Base-by-base conservation (phyloP, 371 early-diverging fungal genomes). In the Mucor sp. region DNA sequence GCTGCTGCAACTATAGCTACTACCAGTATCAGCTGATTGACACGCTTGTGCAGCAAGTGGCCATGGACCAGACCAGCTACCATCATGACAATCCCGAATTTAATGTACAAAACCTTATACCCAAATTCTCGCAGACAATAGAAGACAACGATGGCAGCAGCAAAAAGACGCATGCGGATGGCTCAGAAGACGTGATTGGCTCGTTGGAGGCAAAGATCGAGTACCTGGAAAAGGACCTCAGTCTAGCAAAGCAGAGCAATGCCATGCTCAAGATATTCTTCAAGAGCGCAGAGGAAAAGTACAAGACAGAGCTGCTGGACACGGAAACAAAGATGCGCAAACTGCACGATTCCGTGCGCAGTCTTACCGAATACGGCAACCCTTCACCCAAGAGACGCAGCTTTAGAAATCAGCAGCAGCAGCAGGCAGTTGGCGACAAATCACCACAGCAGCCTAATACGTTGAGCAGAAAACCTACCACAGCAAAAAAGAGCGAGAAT, bases 21-120 rank as follows among this genome's bases (percentile, higher is more conserved):
- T 85, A 87, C 28, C 93, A 91, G 68, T 91, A 86, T 70, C 93
- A 93, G 67, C 69, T 93, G 17, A 85, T 95, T 48, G 93, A 94
- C 66, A 76, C 85, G 33, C 75, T 94, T 11, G 82, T 94, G 27
- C 87, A 90, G 5, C 89, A 93, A 65, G 86, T 95, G 4, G 90
- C 92, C 5, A 80, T 90, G 61, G 94, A 95, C 60, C 79, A 89
- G 27, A 84, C 82, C 35, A 87, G 83, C 14, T 62, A 58, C 55
- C 74, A 87, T 19, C 84, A 89, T 0, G 87, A 87, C 57, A 86
- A 88, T 53, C 83, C 77, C 70, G 83, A 91, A 33, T 83, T 91
- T 23, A 87, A 87, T 37, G 91, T 95, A 56, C 82, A 85, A 12
- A 83, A 82, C 12, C 78, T 95, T 39, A 83, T 94, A 28, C 83